Base-by-base conservation (phyloP, 345 rosid genomes). In the Dipteronia sinensis region DNA sequence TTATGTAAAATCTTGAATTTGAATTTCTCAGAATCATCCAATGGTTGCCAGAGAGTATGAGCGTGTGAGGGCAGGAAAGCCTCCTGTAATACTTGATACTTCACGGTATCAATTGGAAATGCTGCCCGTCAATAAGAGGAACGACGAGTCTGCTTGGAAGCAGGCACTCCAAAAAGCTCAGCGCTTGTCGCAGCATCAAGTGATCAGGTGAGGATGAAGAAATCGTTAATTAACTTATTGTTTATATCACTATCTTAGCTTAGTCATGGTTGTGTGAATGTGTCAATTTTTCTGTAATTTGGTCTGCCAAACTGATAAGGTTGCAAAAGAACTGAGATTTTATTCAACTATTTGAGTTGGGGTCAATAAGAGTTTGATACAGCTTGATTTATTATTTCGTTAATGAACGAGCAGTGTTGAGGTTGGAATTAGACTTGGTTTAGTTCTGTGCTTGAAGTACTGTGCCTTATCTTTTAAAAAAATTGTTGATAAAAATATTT, bases 21-120 rank as follows among this genome's bases (percentile, higher is more conserved):
- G 69, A 51, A 82, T 84, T 16, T 67, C 91, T 67, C 92, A 95
- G 98, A 85, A 87, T 77, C 88, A 95, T 71, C 95, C 99, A 6
- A 83, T 94, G 83, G 88, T 96, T 47, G 97, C 92, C 27, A 94
- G 88, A 85, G 99, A 96, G 85, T 90, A 91, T 47, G 99, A 91
- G 73, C 97, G 99, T 9, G 94, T 96, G 81, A 84, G 97, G 78
- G 96, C 97, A 4, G 98, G 99, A 77, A 94, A 86, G 86, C 97
- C 98, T 20, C 98, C 99, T 0, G 86, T 82, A 44, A 82, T 88
- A 56, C 87, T 92, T 49, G 99, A 96, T 85, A 88, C 89, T 42
- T 88, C 97, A 0, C 83, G 95, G 27, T 94, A 94, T 83, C 90
- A 90, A 78, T 79, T 87, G 76, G 99, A 96, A 63, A 51, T 82